Conservation (phyloP, 176 grass and related monocot species). For the Pontederia crassipes region DNA sequence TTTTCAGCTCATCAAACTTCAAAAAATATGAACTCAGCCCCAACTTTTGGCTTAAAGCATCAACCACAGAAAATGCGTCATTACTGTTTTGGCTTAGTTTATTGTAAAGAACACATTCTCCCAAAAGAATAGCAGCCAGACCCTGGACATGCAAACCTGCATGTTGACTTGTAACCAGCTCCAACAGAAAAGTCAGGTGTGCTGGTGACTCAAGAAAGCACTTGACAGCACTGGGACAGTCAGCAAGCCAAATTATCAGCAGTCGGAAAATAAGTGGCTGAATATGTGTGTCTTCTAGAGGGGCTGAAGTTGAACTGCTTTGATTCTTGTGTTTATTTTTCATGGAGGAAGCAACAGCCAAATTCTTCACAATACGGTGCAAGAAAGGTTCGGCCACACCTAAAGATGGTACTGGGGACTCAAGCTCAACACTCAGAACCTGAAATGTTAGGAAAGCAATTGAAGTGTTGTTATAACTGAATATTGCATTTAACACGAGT, state of each 20-base stretch:
- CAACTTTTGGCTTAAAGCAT: constrained; percentile 86
- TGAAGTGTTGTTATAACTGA: not conserved
- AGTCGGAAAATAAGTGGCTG: constrained; percentile 71
- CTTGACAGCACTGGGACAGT: constrained; percentile 77
- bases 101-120: constrained; percentile 77
- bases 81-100: constrained; percentile 53
- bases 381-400: constrained; percentile 62
- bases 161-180: constrained; percentile 66
- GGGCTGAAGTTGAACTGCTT: constrained; percentile 20
- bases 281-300: constrained; percentile 36
- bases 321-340: constrained; percentile 47
- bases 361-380: constrained; percentile 66
- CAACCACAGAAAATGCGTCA: constrained; percentile 73
- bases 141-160: constrained; percentile 52
- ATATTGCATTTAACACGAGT: too few relatives aligned
- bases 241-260: constrained; percentile 67
- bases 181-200: constrained; percentile 73
- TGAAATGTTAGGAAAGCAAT: constrained; percentile 28
- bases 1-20: constrained; percentile 75
- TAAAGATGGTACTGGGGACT: constrained; percentile 58
- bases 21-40: constrained; percentile 69
- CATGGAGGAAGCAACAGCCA: constrained; percentile 58
- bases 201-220: constrained; percentile 64
- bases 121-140: constrained; percentile 82
- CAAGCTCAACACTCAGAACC: constrained; percentile 77